Conservation (phyloP, 2,329 filamentous ascomycete species). For the Metarhizium album region DNA sequence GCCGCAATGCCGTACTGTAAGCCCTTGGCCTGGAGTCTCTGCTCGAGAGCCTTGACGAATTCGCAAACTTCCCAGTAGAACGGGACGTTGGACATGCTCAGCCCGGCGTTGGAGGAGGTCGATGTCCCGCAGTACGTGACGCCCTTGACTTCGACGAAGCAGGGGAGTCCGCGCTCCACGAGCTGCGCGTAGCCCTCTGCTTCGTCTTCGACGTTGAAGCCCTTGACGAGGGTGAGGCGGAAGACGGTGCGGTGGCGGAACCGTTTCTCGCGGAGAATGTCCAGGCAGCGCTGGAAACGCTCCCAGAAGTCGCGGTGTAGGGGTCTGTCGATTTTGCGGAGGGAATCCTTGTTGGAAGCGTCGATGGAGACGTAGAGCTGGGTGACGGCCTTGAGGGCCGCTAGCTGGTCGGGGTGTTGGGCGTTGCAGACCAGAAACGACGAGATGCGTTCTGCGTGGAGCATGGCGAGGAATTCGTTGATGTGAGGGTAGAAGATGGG, state of each 20-base stretch:
- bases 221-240: conserved; percentile 89
- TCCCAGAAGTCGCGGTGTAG: conserved; percentile 97
- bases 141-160: conserved; percentile 92
- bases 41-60: conserved; percentile 68
- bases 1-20: conserved; percentile 84
- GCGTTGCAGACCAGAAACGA: conserved; percentile 96
- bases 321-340: conserved; percentile 82
- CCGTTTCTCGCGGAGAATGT: conserved; percentile 75
- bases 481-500: conserved; percentile 99
- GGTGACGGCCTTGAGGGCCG: conserved; percentile 71
- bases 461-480: conserved; percentile 76
- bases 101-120: conserved; percentile 69
- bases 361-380: conserved; percentile 97
- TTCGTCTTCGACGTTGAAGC: conserved; percentile 95
- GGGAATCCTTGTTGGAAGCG: conserved; percentile 77
- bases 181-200: conserved; percentile 82
- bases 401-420: conserved; percentile 87
- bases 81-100: conserved; percentile 96
- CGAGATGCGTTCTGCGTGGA: conserved; percentile 79
- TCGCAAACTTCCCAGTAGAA: conserved; percentile 85
- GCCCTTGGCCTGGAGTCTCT: conserved; percentile 56
- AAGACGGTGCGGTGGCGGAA: conserved; percentile 88
- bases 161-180: conserved; percentile 75
- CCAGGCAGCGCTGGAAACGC: conserved; percentile 80
- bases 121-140: conserved; percentile 94